These are phyloP conservation scores for Acorus calamus DNA, from an alignment of 106 monocot genomes.

Conservation along the genomic window DNA sequence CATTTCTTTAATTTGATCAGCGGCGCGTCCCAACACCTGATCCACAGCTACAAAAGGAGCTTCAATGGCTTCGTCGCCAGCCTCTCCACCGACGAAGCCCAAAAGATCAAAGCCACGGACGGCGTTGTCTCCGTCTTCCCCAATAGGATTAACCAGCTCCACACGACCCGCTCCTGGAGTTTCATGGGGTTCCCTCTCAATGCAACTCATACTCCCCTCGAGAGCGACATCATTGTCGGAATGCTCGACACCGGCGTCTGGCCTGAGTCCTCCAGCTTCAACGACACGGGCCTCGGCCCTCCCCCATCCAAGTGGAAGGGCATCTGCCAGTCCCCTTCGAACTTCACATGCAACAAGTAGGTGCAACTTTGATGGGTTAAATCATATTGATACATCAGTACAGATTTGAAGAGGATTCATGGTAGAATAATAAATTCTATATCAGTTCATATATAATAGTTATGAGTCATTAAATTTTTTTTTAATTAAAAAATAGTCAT, in stretches of 20 bases:
- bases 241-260: slow-evolving; percentile 5
- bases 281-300: too few species aligned
- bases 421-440: too few species aligned
- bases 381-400: too few species aligned
- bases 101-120: slow-evolving; percentile 10
- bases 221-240: background rate
- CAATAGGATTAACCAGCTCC: slow-evolving; percentile 2
- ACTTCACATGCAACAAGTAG: slow-evolving; percentile 5
- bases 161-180: slow-evolving; percentile 34
- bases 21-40: background rate
- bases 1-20: background rate
- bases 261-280: slow-evolving; percentile 2
- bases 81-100: slow-evolving; percentile 9
- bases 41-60: slow-evolving; percentile 21
- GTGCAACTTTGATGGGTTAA: too few species aligned
- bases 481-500: too few species aligned
- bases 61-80: slow-evolving; percentile 27
- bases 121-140: slow-evolving; percentile 31
- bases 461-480: too few species aligned
- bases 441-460: too few species aligned
- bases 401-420: too few species aligned
- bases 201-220: background rate
- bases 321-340: background rate
- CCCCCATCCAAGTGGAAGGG: slow-evolving; percentile 3
- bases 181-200: slow-evolving; percentile 19